Percentiles rank a stretch among this genome's conserved stretches.
Conservation (phyloP, 352 stramenopile genomes). For the Pythium utonaiense region DNA sequence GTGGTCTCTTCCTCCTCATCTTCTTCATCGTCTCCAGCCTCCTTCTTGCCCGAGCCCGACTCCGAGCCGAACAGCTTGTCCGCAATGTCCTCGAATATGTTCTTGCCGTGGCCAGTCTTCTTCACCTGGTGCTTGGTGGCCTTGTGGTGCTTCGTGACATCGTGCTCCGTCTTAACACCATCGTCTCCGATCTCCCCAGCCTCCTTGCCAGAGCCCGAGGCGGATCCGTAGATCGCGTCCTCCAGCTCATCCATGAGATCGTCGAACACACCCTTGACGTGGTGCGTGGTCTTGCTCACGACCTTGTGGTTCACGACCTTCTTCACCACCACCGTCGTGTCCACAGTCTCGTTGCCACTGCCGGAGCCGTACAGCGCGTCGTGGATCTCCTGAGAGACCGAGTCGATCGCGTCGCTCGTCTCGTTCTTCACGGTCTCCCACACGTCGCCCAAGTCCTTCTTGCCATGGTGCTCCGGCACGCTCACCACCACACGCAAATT, state of each 20-base stretch:
- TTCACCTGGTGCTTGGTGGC: too few relatives aligned
- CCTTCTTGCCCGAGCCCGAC: not conserved
- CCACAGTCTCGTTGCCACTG: not conserved
- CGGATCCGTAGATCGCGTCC: not conserved
- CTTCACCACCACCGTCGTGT: not conserved
- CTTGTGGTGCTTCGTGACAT: not conserved
- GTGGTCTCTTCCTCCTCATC: not conserved
- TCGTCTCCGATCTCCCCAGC: not conserved
- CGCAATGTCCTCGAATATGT: not conserved
- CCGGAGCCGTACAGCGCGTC: not conserved
- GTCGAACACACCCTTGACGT: not conserved
- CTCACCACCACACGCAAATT: not conserved
- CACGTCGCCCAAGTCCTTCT: constrained; percentile 3
- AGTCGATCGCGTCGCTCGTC: not conserved
- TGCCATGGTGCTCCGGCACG: constrained; percentile 10
- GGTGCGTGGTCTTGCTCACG: not conserved
- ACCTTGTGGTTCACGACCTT: not conserved
- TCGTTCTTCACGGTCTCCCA: constrained; percentile 8
- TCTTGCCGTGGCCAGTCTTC: not conserved
- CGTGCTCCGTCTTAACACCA: not conserved
- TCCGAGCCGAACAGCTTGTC: not conserved
- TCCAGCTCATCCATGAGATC: not conserved
- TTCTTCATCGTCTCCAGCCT: not conserved
- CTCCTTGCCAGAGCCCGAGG: not conserved
- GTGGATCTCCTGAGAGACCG: not conserved